phyloP scores from a whole-genome alignment of 768 basidiomycete species.

The Scleroderma citrinum region DNA sequence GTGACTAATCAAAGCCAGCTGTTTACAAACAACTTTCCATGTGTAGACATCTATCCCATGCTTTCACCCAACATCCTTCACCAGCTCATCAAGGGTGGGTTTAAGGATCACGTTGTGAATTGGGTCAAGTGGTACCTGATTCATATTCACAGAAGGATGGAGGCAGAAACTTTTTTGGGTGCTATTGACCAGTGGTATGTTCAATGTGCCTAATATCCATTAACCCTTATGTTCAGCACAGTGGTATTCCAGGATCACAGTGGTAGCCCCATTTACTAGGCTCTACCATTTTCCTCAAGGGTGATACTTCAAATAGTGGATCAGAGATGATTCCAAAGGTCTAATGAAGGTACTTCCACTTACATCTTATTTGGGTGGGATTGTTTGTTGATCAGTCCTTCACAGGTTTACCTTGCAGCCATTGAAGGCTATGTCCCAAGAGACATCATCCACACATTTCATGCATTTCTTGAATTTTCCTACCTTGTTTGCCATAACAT shows the following conservation, averaged over 20 bases:
- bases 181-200: not conserved
- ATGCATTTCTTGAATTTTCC: constrained; percentile 15
- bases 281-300: too few species aligned
- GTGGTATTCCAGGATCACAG: too few species aligned
- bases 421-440: constrained; percentile 1
- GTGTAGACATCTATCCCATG: constrained; percentile 29
- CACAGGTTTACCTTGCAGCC: not conserved
- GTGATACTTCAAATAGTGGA: too few species aligned
- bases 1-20: not conserved
- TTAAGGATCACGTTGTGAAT: constrained; percentile 36
- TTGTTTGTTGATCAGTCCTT: too few species aligned
- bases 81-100: constrained; percentile 41
- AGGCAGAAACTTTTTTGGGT: not conserved
- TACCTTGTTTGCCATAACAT: constrained; percentile 20
- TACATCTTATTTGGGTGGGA: too few species aligned
- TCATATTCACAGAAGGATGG: not conserved
- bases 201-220: too few species aligned
- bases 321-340: not conserved
- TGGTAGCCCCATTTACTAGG: too few species aligned
- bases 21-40: not conserved
- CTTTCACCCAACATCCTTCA: constrained; percentile 41
- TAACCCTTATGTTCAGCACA: too few species aligned
- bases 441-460: not conserved
- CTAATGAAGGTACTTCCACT: constrained; percentile 1
- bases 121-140: constrained; percentile 20